Conservation (phyloP, 371 early-diverging fungal genomes). For the Mucor indicus region DNA sequence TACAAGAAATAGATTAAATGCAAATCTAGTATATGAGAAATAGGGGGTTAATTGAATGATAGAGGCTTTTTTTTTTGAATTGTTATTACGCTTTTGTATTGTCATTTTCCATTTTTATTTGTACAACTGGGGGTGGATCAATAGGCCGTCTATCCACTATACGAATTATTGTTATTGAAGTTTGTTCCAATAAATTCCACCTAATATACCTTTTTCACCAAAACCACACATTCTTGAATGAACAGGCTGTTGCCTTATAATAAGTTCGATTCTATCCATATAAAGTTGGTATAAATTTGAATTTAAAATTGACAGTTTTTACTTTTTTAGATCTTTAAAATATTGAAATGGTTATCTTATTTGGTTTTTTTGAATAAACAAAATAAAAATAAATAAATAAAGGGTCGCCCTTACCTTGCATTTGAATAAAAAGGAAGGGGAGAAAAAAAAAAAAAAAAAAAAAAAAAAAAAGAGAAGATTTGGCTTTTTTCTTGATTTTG, state of each 20-base stretch:
- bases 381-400: neutral
- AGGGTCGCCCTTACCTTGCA: too few relatives aligned
- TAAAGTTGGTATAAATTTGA: neutral
- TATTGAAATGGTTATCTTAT: slow-evolving; percentile 6
- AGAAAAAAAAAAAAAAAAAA: slow-evolving; percentile 1
- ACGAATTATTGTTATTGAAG: neutral
- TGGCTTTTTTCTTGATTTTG: too few relatives aligned
- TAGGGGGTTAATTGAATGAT: neutral
- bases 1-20: slow-evolving; percentile 24
- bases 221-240: slow-evolving; percentile 51
- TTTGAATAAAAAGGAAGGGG: neutral
- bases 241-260: slow-evolving; percentile 49
- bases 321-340: neutral
- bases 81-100: neutral
- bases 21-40: neutral
- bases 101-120: slow-evolving; percentile 22
- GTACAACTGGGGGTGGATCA: slow-evolving; percentile 46
- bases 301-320: neutral
- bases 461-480: slow-evolving; percentile 2
- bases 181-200: neutral
- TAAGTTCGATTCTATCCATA: slow-evolving; percentile 13
- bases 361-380: neutral
- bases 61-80: neutral
- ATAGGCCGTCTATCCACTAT: slow-evolving; percentile 47
- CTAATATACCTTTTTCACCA: slow-evolving; percentile 44